A percentile compares a stretch with the other conserved stretches of the same genome.
Conservation (phyloP, 192 early-diverging fungal species). For the Coemansia sp. region DNA sequence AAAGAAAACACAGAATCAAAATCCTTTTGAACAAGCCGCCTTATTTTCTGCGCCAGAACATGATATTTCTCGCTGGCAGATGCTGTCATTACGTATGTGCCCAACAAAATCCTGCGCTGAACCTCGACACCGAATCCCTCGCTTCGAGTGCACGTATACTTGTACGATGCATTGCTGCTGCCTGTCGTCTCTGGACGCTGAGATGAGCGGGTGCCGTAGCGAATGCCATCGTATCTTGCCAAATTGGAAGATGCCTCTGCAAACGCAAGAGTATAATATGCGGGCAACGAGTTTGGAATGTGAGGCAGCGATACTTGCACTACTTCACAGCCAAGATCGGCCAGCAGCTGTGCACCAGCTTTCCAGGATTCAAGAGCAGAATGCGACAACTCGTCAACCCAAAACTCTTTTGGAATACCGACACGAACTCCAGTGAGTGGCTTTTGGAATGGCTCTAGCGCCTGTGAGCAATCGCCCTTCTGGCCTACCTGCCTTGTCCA, state of each 20-base stretch:
- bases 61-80: conserved; percentile 70
- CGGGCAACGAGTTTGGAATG: conserved; percentile 69
- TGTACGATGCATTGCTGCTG: conserved; percentile 28
- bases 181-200: not conserved
- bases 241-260: conserved; percentile 93
- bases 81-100: conserved; percentile 81
- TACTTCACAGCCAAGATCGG: conserved; percentile 64
- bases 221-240: conserved; percentile 82
- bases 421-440: conserved; percentile 58
- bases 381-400: conserved; percentile 67
- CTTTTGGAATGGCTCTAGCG: not conserved
- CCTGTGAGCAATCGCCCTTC: not conserved
- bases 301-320: conserved; percentile 70
- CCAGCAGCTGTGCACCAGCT: conserved; percentile 58
- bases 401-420: conserved; percentile 73
- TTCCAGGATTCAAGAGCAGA: conserved; percentile 62
- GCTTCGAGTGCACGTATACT: conserved; percentile 63
- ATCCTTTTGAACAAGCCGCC: conserved; percentile 74
- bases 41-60: conserved; percentile 77
- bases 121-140: conserved; percentile 81
- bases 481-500: conserved; percentile 8
- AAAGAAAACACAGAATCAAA: conserved; percentile 73
- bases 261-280: conserved; percentile 85
- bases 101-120: conserved; percentile 78
- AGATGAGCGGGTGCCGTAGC: conserved; percentile 64